A percentile compares a stretch with the other conserved stretches of the same genome.
Conservation (phyloP, 805 yeast genomes). For the Candida germanica region DNA sequence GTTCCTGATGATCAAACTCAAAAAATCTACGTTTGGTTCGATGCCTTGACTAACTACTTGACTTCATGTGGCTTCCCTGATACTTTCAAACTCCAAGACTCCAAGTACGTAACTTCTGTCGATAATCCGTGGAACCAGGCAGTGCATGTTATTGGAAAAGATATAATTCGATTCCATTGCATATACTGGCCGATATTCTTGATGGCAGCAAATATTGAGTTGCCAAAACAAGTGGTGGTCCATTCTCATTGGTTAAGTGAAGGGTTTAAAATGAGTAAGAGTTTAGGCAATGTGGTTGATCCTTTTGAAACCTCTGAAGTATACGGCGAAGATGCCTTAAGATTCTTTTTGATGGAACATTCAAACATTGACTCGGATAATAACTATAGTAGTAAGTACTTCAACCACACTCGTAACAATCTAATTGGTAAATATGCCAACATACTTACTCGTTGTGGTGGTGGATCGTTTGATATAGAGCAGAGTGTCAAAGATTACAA, state of each 20-base stretch:
- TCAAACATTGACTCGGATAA: slow-evolving; percentile 76
- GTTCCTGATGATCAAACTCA: slow-evolving; percentile 82
- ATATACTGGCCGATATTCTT: slow-evolving; percentile 92
- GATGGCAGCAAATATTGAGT: slow-evolving; percentile 70
- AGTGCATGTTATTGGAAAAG: slow-evolving; percentile 87
- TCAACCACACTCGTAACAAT: slow-evolving; percentile 54
- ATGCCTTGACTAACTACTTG: slow-evolving; percentile 82
- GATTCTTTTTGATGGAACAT: slow-evolving; percentile 74
- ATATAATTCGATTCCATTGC: slow-evolving; percentile 83
- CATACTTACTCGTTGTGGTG: slow-evolving; percentile 69
- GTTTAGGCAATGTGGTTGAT: slow-evolving; percentile 90
- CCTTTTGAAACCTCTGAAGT: slow-evolving; percentile 62
- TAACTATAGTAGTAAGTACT: slow-evolving; percentile 63
- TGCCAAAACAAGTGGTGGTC: slow-evolving; percentile 75
- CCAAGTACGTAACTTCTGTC: not conserved
- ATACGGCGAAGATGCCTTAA: slow-evolving; percentile 70
- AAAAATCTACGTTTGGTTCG: slow-evolving; percentile 93
- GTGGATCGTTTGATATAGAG: slow-evolving; percentile 58
- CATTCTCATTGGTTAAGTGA: slow-evolving; percentile 94
- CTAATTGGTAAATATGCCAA: slow-evolving; percentile 84
- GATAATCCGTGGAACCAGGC: slow-evolving; percentile 54
- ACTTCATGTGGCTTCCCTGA: slow-evolving; percentile 61
- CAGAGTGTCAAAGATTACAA: slow-evolving; percentile 36
- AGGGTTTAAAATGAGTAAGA: slow-evolving; percentile 92
- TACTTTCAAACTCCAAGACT: slow-evolving; percentile 9